Base-by-base conservation (phyloP, 2,329 filamentous ascomycete genomes). In the Fusarium graminum region DNA sequence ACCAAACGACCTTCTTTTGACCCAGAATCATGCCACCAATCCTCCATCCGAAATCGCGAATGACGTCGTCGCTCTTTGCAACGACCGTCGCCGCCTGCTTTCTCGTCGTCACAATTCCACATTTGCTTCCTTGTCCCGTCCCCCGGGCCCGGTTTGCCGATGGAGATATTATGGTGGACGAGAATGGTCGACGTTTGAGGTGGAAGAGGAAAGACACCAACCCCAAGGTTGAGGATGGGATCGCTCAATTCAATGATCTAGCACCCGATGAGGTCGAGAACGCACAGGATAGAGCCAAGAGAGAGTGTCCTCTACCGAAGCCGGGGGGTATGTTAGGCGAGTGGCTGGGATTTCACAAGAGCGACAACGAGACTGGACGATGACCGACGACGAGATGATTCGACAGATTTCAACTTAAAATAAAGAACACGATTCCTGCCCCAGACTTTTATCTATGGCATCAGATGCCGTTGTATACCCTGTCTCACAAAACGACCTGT, bases 261-360 rank as follows among this genome's bases (percentile, higher is more conserved):
- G 73, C 75, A 45, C 73, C 75, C 30, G 79, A 82, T 69, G 74
- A 81, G 66, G 62, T 63, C 17, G 72, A 71, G 54, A 49, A 69
- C 58, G 65, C 65, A 44, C 43, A 80, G 73, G 68, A 83, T 77
- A 82, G 80, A 52, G 74, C 79, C 43, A 84, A 83, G 74, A 86
- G 92, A 72, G 92, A 96, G 76, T 99, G 95, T 75, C 95, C 95
- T 0, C 89, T 99, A 13, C 95, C 95, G 7, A 97, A 97, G 79
- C 94, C 95, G 0, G 85, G 88, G 30, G 94, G 93, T 4, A 80
- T 93, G 32, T 80, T 97, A 43, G 92, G 92, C 13, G 86, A 91
- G 74, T 82, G 94, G 70, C 79, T 95, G 63, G 92, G 92, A 0
- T 91, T 94, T 74, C 85, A 84, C 69, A 81, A 77, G 60, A 59